phyloP scores from a whole-genome alignment of 2,329 filamentous ascomycete genomes.

The Emergomyces orientalis region DNA sequence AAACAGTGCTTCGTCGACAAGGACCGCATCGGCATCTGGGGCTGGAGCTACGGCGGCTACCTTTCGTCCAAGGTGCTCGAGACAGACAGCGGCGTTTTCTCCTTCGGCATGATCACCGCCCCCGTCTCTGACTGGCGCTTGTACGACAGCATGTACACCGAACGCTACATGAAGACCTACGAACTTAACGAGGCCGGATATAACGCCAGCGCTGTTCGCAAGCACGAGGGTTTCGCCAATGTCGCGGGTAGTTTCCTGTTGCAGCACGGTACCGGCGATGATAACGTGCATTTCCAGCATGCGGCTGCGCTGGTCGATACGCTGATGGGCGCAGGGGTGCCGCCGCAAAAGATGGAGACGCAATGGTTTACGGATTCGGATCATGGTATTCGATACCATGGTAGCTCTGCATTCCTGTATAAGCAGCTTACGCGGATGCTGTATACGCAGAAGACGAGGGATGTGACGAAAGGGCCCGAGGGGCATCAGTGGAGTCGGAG shows the following conservation, averaged over 20 bases:
- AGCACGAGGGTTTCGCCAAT: constrained; percentile 52
- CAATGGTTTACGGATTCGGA: constrained; percentile 58
- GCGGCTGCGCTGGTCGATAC: constrained; percentile 52
- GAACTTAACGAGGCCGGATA: constrained; percentile 51
- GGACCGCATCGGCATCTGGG: constrained; percentile 56
- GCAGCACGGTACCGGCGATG: constrained; percentile 58
- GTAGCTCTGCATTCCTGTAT: constrained; percentile 49
- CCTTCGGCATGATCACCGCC: constrained; percentile 54
- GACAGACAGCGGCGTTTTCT: constrained; percentile 51
- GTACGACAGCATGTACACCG: constrained; percentile 63
- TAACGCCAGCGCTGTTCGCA: constrained; percentile 50
- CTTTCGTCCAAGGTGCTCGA: constrained; percentile 59
- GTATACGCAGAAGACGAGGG: constrained; percentile 52
- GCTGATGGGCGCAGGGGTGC: constrained; percentile 50
- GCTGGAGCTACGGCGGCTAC: constrained; percentile 61
- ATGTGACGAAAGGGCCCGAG: constrained; percentile 23
- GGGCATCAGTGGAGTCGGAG: constrained; percentile 43
- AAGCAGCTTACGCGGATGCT: constrained; percentile 53
- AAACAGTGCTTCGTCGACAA: constrained; percentile 47
- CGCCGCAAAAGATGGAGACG: constrained; percentile 53
- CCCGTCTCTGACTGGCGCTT: constrained; percentile 61
- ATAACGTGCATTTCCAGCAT: constrained; percentile 65
- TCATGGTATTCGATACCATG: constrained; percentile 52
- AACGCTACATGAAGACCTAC: constrained; percentile 61
- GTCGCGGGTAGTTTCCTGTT: constrained; percentile 52